Base-by-base conservation (phyloP, 208 protist genomes). In the Trypanosoma scelopori region DNA sequence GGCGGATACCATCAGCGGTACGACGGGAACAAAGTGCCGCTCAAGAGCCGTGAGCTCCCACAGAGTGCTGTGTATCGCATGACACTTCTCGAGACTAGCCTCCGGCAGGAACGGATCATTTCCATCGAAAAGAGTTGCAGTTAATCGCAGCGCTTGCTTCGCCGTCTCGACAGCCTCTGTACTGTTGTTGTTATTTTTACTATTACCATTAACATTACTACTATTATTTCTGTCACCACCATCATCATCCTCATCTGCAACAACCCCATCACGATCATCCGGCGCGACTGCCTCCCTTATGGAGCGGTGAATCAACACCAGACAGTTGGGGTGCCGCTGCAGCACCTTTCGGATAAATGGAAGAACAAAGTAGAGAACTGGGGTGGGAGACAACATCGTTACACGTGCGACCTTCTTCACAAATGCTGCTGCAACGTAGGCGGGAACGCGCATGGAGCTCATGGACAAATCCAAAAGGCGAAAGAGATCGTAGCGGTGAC, bases 1-100 rank as follows among this genome's bases (percentile, higher is more conserved):
- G 0, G 87, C 82, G 6, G 80, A 79, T 28, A 95, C 81, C 90
- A 95, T 97, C 32, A 93, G 76, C 43, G 89, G 87, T 9, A 97
- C 84, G 3, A 76, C 74, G 3, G 89, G 92, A 48, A 92, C 55
- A 64, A 89, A 94, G 82, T 97, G 92, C 25, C 79, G 67, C 74
- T 94, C 85, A 37, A 97, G 76, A 45, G 82, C 85, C 12, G 84
- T 89, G 22, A 97, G 58, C 81, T 97, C 92, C 92, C 92, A 97
- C 53, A 95, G 64, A 7, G 89, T 92, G 12, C 86, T 93, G 58
- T 87, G 68, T 43, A 94, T 57, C 1, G 92, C 92, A 55, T 86
- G 71, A 30, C 84, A 82, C 22, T 61, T 50, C 47, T 69, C 60
- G 39, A 89, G 60, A 43, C 27, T 58, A 16, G 71, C 74, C 45